Percentiles rank a stretch among this genome's conserved stretches.
Evolutionary conservation across 768 basidiomycete genomes (phyloP).

Genomic region (Lenzites betulinus): DNA sequence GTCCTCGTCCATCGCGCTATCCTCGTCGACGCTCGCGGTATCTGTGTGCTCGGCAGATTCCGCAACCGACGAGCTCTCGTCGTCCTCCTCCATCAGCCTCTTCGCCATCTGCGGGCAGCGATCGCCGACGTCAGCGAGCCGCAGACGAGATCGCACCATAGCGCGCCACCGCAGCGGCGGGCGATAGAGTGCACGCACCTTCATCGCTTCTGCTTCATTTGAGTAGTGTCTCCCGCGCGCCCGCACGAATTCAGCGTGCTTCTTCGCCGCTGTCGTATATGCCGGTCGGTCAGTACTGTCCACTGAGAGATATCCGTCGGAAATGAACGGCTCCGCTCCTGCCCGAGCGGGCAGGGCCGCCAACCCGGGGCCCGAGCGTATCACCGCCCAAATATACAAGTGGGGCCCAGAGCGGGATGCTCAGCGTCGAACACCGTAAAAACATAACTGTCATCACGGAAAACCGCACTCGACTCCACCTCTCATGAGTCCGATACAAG

Average conservation of each 20-base stretch:
- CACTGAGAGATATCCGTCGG: not conserved
- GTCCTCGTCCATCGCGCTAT: conserved; percentile 30
- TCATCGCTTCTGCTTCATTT: conserved; percentile 92
- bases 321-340: not conserved
- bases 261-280: conserved; percentile 61
- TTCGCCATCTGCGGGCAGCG: conserved; percentile 56
- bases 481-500: not conserved
- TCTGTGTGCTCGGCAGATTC: conserved; percentile 24
- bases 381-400: no score
- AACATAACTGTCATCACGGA: no score
- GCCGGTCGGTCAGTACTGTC: not conserved
- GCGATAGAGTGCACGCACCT: conserved; percentile 47
- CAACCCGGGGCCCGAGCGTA: no score
- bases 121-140: not conserved
- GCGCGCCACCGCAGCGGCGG: conserved; percentile 1
- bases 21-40: conserved; percentile 21
- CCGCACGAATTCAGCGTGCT: conserved; percentile 79
- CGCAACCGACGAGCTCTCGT: conserved; percentile 25
- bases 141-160: not conserved
- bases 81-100: conserved; percentile 54
- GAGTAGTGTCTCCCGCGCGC: conserved; percentile 86
- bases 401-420: no score
- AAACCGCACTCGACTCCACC: no score
- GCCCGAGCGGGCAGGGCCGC: no score
- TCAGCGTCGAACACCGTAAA: no score